Base-by-base conservation (phyloP, 805 yeast genomes). In the Ogataea nakhonphanomensis region DNA sequence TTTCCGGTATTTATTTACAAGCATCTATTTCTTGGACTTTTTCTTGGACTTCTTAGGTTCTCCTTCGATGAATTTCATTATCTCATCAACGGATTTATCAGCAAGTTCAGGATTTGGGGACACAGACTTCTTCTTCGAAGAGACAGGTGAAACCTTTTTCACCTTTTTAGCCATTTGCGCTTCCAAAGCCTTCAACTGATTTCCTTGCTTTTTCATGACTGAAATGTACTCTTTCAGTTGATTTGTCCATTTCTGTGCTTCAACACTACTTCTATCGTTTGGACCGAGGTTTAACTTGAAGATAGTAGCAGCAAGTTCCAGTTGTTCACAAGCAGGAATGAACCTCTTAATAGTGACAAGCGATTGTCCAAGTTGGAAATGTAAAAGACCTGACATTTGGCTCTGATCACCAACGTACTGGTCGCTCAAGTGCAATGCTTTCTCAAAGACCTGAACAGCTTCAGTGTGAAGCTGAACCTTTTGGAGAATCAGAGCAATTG, bases 41-140 rank as follows among this genome's bases (percentile, higher is more conserved):
- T 59, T 58, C 38, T 48, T 54, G 44, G 57, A 57, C 48, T 64
- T 61, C 35, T 60, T 60, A 12, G 58, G 44, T 15, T 50, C 44
- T 37, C 91, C 91, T 59, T 81, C 83, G 54, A 86, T 82, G 55
- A 78, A 86, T 45, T 71, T 70, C 63, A 86, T 66, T 44, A 86
- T 71, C 44, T 84, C 95, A 39, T 83, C 91, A 38, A 85, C 74
- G 13, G 87, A 78, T 61, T 80, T 74, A 39, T 69, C 64, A 7
- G 84, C 81, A 45, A 84, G 68, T 25, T 74, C 76, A 12, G 84
- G 78, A 50, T 72, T 68, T 27, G 71, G 61, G 30, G 58, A 51
- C 20, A 60, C 59, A 11, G 57, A 48, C 44, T 65, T 68, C 46
- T 57, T 50, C 46, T 64, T 63, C 5, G 53, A 49, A n/a, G 59